Evolutionary conservation across 768 basidiomycete species (phyloP).

Genomic region (Boletales sp.): DNA sequence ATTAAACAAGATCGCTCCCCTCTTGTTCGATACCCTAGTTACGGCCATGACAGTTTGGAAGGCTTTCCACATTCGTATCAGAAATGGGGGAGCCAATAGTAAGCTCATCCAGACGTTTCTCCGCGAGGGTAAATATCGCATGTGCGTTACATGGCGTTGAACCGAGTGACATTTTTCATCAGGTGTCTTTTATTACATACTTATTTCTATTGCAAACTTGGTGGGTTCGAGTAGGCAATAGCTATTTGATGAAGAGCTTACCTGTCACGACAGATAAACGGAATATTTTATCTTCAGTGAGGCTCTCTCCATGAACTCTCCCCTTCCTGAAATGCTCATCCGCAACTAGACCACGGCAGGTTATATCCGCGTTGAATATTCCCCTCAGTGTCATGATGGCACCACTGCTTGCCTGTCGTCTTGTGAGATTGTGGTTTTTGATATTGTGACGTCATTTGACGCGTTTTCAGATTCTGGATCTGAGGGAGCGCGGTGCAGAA

Average conservation of each 20-base stretch:
- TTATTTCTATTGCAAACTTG: conserved; percentile 85
- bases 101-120: conserved; percentile 81
- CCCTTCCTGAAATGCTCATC: conserved; percentile 3
- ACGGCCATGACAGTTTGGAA: conserved; percentile 80
- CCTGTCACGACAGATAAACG: conserved; percentile 51
- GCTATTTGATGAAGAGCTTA: conserved; percentile 3
- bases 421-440: conserved; percentile 40
- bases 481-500: conserved; percentile 78
- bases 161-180: neutral
- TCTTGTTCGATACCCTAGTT: conserved; percentile 77
- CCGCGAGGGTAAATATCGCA: conserved; percentile 56
- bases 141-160: neutral
- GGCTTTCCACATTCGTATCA: conserved; percentile 71
- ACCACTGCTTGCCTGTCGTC: conserved; percentile 74
- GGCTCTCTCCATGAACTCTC: conserved; percentile 16
- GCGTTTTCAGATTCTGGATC: conserved; percentile 66
- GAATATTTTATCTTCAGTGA: conserved; percentile 83
- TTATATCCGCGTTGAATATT: conserved; percentile 80
- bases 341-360: conserved; percentile 63
- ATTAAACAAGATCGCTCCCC: conserved; percentile 64
- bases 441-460: conserved; percentile 4
- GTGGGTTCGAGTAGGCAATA: conserved; percentile 25
- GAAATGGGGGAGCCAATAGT: conserved; percentile 73
- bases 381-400: conserved; percentile 83
- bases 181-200: conserved; percentile 79